These are phyloP conservation scores for Inga oerstediana DNA, from an alignment of 306 rosid species.

Conservation along the genomic window DNA sequence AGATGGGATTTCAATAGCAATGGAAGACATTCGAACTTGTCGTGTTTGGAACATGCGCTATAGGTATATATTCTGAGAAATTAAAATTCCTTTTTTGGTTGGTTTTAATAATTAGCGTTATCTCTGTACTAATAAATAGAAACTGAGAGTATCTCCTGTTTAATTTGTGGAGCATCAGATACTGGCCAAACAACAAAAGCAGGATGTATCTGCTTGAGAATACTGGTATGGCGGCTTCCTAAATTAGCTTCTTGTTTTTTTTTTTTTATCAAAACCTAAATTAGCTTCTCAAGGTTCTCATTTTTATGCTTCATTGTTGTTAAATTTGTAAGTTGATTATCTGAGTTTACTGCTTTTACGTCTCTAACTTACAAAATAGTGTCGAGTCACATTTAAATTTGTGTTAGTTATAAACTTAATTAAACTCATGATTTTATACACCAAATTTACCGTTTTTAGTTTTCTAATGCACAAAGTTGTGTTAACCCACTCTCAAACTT, in stretches of 20 bases:
- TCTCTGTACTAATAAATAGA: background rate
- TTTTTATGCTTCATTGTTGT: background rate
- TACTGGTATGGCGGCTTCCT: background rate
- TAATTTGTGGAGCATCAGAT: constrained; percentile 1
- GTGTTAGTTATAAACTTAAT: too few relatives aligned
- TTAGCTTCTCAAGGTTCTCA: background rate
- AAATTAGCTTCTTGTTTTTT: background rate
- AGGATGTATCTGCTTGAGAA: constrained; percentile 20
- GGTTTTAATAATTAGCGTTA: background rate
- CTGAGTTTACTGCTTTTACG: too few relatives aligned
- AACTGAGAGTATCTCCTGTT: background rate
- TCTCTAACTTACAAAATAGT: too few relatives aligned
- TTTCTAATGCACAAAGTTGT: too few relatives aligned
- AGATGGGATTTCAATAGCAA: constrained; percentile 16
- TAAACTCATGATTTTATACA: too few relatives aligned
- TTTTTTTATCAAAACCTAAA: background rate
- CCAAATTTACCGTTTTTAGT: too few relatives aligned
- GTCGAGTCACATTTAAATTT: too few relatives aligned
- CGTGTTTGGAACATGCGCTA: constrained; percentile 23
- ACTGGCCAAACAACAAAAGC: constrained; percentile 24
- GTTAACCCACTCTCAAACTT: too few relatives aligned
- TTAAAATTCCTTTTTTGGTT: background rate
- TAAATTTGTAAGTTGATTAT: too few relatives aligned
- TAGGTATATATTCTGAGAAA: background rate
- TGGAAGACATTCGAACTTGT: constrained; percentile 19